phyloP scores from a whole-genome alignment of 192 early-diverging fungal species.

The Backusella morwellensis region DNA sequence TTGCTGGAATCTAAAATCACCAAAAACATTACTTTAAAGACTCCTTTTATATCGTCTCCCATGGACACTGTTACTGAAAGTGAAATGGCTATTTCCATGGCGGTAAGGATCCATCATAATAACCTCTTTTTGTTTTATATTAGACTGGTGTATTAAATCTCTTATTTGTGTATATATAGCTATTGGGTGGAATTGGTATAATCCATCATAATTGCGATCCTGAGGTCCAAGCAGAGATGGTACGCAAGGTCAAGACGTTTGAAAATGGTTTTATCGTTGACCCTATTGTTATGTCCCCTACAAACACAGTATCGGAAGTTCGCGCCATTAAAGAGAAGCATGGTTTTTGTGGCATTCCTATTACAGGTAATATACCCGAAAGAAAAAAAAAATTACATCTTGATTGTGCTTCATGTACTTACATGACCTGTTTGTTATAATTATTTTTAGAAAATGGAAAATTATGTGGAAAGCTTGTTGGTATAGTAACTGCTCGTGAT shows the following conservation, averaged over 20 bases:
- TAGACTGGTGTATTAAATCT: background rate
- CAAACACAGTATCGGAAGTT: constrained; percentile 83
- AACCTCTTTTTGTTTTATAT: background rate
- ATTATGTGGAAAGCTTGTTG: constrained; percentile 85
- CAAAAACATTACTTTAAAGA: constrained; percentile 86
- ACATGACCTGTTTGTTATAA: background rate
- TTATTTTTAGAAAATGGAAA: constrained; percentile 68
- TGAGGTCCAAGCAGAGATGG: constrained; percentile 97
- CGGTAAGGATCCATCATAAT: constrained; percentile 51
- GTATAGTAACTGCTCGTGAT: constrained; percentile 96
- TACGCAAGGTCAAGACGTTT: constrained; percentile 95
- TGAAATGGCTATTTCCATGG: constrained; percentile 99
- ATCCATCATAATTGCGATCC: constrained; percentile 98
- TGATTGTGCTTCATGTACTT: background rate
- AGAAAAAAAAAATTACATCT: background rate
- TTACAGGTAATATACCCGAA: constrained; percentile 64
- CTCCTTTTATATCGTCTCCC: constrained; percentile 91
- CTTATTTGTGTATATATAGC: constrained; percentile 28
- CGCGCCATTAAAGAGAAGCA: constrained; percentile 79
- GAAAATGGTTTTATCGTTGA: constrained; percentile 99
- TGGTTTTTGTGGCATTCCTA: constrained; percentile 96
- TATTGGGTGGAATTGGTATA: constrained; percentile 93
- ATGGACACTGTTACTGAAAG: constrained; percentile 99
- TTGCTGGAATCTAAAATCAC: constrained; percentile 85
- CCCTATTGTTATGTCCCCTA: constrained; percentile 82